Evolutionary conservation across 768 basidiomycete genomes (phyloP).

Genomic region (Terana coerulea): DNA sequence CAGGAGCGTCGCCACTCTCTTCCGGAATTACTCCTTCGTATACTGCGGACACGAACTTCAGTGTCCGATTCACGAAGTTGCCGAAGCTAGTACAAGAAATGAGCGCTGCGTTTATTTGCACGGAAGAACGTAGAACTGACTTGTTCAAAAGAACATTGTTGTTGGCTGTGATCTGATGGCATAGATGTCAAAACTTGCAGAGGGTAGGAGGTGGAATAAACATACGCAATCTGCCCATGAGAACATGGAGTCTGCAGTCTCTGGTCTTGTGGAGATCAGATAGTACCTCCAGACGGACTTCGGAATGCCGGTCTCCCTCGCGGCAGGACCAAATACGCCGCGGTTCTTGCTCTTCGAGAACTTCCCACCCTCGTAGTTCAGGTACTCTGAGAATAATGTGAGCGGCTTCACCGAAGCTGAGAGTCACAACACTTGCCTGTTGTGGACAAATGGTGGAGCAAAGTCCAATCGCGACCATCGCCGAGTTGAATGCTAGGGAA

Average conservation of each 20-base stretch:
- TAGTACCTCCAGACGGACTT: constrained; percentile 97
- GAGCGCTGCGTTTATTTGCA: not conserved
- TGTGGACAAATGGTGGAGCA: constrained; percentile 87
- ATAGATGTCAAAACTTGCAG: not conserved
- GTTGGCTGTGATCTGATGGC: constrained; percentile 74
- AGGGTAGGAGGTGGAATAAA: not conserved
- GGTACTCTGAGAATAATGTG: constrained; percentile 61
- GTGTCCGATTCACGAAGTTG: constrained; percentile 92
- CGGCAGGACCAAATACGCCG: constrained; percentile 94
- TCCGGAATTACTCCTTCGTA: constrained; percentile 72
- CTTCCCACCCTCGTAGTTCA: constrained; percentile 98
- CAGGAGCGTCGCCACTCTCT: constrained; percentile 66
- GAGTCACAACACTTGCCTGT: constrained; percentile 59
- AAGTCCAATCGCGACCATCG: constrained; percentile 92
- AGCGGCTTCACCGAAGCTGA: not conserved
- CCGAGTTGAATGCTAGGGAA: constrained; percentile 89
- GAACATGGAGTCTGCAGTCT: constrained; percentile 93
- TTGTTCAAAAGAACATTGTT: constrained; percentile 95
- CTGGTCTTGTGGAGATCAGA: constrained; percentile 86
- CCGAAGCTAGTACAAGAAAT: constrained; percentile 64
- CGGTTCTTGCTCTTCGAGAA: constrained; percentile 97
- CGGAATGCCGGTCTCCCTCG: constrained; percentile 90
- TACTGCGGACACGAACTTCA: constrained; percentile 90
- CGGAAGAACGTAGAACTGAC: constrained; percentile 34
- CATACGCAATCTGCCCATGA: constrained; percentile 93